These are phyloP conservation scores for Leccinellum rugosiceps DNA, from an alignment of 768 basidiomycete species.

Conservation along the genomic window DNA sequence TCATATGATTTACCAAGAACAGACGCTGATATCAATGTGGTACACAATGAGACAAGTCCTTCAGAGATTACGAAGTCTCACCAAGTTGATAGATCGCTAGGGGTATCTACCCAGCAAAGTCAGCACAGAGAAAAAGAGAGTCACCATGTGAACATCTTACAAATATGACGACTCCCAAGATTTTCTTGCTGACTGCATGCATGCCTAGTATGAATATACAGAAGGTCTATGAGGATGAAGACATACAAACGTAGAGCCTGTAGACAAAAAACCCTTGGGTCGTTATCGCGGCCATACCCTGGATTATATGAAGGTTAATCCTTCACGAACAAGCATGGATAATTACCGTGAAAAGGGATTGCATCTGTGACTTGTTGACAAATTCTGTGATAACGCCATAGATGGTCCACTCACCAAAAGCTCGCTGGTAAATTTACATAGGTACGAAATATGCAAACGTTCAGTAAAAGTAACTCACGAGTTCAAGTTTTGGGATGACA, in stretches of 20 bases:
- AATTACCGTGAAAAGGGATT: not conserved
- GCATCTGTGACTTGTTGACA: not conserved
- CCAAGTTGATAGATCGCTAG: not conserved
- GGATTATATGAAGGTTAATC: not conserved
- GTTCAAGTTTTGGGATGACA: not conserved
- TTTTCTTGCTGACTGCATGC: not conserved
- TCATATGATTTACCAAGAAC: not conserved
- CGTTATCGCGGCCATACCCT: not conserved
- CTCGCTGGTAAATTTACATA: not conserved
- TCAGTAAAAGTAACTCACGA: not conserved
- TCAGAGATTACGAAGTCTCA: not conserved
- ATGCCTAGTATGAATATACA: not conserved
- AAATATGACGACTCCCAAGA: not conserved
- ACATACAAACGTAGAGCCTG: not conserved
- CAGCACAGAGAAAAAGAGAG: not conserved
- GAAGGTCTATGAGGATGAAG: not conserved
- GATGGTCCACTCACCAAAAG: not conserved
- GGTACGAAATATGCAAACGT: not conserved
- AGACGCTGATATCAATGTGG: not conserved
- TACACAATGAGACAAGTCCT: not conserved
- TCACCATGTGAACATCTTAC: not conserved
- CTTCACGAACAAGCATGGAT: not conserved
- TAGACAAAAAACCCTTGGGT: conserved; percentile 1
- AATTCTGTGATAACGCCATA: too few species aligned
- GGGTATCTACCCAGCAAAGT: not conserved